phyloP scores from a whole-genome alignment of 805 yeast species.

The Teunomyces gatunensis region DNA sequence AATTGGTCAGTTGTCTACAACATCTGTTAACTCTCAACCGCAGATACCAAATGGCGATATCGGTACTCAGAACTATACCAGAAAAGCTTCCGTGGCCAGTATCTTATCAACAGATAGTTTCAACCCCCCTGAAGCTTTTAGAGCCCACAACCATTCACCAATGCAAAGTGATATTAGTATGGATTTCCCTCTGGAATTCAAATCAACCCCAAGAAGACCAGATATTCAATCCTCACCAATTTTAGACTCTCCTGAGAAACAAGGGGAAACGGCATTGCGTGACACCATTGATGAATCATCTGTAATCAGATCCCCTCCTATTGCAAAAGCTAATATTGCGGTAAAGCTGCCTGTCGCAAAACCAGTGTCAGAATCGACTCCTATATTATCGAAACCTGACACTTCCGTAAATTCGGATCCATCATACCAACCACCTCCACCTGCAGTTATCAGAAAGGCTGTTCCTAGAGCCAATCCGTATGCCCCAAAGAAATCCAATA shows the following conservation, averaged over 20 bases:
- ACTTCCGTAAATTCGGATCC: neutral
- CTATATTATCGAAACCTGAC: neutral
- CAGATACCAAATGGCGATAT: neutral
- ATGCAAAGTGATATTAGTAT: slow-evolving; percentile 32
- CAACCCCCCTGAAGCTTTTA: slow-evolving; percentile 10
- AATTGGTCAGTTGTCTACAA: slow-evolving; percentile 15
- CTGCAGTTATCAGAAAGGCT: slow-evolving; percentile 5
- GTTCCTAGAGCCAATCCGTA: slow-evolving; percentile 30
- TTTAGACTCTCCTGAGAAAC: slow-evolving; percentile 2
- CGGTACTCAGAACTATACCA: slow-evolving; percentile 7
- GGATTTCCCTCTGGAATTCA: slow-evolving; percentile 29
- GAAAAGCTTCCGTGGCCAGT: slow-evolving; percentile 22
- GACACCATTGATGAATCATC: slow-evolving; percentile 14
- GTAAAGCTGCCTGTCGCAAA: neutral
- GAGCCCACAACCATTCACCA: slow-evolving; percentile 23
- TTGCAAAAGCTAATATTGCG: neutral
- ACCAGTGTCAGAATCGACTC: neutral
- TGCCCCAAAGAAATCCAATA: slow-evolving; percentile 27
- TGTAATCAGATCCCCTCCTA: slow-evolving; percentile 4
- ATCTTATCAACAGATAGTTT: slow-evolving; percentile 18
- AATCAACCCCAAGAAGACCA: slow-evolving; percentile 10
- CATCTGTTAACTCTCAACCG: slow-evolving; percentile 18
- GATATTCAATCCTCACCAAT: neutral
- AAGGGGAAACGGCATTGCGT: slow-evolving; percentile 5
- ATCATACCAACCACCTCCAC: slow-evolving; percentile 11